Percentiles rank a stretch among this genome's conserved stretches.
Conservation (phyloP, 2,329 filamentous ascomycete genomes). For the Cercospora sp. region DNA sequence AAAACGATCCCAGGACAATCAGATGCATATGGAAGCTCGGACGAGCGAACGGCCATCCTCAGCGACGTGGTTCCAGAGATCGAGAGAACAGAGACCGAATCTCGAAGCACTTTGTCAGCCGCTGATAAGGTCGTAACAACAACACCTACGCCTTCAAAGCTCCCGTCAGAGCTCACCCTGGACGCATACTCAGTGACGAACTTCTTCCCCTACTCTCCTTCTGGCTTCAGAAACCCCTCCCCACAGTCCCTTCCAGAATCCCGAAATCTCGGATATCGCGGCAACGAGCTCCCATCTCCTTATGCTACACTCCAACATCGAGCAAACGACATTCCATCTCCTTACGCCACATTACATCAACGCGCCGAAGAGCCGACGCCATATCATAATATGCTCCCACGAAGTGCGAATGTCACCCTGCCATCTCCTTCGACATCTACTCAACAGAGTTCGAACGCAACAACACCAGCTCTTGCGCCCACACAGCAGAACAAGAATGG, state of each 20-base stretch:
- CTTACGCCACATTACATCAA: background rate
- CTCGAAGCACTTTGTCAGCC: background rate
- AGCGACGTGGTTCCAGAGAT: background rate
- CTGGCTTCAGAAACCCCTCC: background rate
- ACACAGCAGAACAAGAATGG: slow-evolving; percentile 11
- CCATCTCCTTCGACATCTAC: background rate
- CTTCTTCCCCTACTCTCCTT: slow-evolving; percentile 6
- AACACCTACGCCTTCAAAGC: background rate
- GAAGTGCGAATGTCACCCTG: background rate
- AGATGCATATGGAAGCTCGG: background rate
- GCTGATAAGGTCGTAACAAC: background rate
- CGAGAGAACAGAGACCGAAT: background rate
- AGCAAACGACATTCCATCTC: background rate
- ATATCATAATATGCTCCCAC: background rate
- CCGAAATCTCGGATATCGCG: background rate
- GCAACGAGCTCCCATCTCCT: background rate
- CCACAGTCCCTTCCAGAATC: background rate
- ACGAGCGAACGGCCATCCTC: background rate
- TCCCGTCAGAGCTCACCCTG: background rate
- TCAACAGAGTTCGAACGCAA: background rate
- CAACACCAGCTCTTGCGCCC: slow-evolving; percentile 8
- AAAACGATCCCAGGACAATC: background rate
- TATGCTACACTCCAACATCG: background rate
- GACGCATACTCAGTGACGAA: background rate
- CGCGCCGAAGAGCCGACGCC: background rate